phyloP scores from a whole-genome alignment of 768 basidiomycete species.

The Cyathus striatus region DNA sequence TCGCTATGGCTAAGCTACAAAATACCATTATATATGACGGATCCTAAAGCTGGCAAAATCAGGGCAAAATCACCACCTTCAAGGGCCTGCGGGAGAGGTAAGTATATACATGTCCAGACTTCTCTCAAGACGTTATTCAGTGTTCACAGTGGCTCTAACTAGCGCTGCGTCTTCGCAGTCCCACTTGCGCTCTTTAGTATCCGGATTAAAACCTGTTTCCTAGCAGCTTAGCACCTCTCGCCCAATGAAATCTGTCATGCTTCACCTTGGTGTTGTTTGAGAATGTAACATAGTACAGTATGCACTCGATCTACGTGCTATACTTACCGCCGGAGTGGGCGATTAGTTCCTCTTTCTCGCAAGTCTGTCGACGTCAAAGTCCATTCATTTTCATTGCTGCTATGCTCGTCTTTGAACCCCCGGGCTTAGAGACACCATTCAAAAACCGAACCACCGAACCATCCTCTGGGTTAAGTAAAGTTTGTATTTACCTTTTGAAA shows the following conservation, averaged over 20 bases:
- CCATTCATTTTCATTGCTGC: slow-evolving; percentile 98
- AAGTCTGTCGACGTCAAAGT: slow-evolving; percentile 99
- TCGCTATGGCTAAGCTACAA: no score
- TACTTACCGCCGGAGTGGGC: background rate
- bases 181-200: slow-evolving; percentile 97
- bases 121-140: slow-evolving; percentile 50
- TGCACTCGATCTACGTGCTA: slow-evolving; percentile 58
- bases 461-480: slow-evolving; percentile 86
- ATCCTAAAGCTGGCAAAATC: no score
- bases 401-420: slow-evolving; percentile 95
- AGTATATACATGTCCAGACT: slow-evolving; percentile 1
- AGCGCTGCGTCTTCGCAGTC: slow-evolving; percentile 97
- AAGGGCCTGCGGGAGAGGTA: no score
- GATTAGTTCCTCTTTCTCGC: slow-evolving; percentile 81
- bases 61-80: no score
- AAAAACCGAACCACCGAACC: slow-evolving; percentile 98
- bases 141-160: slow-evolving; percentile 96
- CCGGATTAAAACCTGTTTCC: slow-evolving; percentile 99
- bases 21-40: no score
- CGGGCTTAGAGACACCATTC: slow-evolving; percentile 97
- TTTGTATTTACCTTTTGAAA: background rate
- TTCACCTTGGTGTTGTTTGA: slow-evolving; percentile 94
- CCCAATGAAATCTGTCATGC: slow-evolving; percentile 97
- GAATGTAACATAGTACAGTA: slow-evolving; percentile 99
- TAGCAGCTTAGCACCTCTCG: no score